Evolutionary conservation across 2,329 filamentous ascomycete species (phyloP).

Genomic region (Alternaria postmessia): DNA sequence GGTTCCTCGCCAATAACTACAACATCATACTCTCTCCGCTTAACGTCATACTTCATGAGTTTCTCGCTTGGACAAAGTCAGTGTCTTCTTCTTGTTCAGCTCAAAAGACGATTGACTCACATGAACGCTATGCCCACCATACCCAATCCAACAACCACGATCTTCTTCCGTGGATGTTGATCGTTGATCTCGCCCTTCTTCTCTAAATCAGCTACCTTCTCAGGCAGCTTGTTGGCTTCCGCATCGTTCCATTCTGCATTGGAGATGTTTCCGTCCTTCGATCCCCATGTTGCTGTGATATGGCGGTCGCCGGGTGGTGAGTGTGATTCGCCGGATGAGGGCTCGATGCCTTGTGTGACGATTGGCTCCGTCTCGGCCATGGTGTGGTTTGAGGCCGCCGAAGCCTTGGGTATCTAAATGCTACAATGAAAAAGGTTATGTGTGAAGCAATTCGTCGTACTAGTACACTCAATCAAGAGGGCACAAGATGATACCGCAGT

Average conservation of each 20-base stretch:
- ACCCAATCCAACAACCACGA: conserved; percentile 86
- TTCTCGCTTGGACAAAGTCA: conserved; percentile 72
- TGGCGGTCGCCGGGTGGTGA: conserved; percentile 36
- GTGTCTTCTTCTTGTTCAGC: not conserved
- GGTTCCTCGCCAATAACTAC: conserved; percentile 88
- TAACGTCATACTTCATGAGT: conserved; percentile 81
- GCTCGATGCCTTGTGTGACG: conserved; percentile 45
- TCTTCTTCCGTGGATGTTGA: conserved; percentile 62
- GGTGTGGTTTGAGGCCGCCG: not conserved
- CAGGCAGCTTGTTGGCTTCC: conserved; percentile 56
- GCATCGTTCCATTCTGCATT: conserved; percentile 57
- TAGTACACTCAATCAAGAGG: conserved; percentile 11
- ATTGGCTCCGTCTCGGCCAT: conserved; percentile 39
- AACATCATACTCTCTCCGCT: conserved; percentile 78
- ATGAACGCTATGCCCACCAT: conserved; percentile 94
- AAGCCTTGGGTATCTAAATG: not conserved
- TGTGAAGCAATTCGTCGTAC: not conserved
- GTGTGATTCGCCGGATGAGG: conserved; percentile 42
- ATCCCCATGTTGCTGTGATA: conserved; percentile 36
- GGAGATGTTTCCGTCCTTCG: conserved; percentile 48
- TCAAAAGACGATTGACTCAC: conserved; percentile 60
- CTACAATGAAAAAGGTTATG: not conserved
- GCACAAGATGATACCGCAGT: not conserved
- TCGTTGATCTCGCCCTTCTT: conserved; percentile 40
- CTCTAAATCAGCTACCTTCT: conserved; percentile 50